Evolutionary conservation across 2,329 filamentous ascomycete species (phyloP).

Genomic region (Dothideomycetes sp.): DNA sequence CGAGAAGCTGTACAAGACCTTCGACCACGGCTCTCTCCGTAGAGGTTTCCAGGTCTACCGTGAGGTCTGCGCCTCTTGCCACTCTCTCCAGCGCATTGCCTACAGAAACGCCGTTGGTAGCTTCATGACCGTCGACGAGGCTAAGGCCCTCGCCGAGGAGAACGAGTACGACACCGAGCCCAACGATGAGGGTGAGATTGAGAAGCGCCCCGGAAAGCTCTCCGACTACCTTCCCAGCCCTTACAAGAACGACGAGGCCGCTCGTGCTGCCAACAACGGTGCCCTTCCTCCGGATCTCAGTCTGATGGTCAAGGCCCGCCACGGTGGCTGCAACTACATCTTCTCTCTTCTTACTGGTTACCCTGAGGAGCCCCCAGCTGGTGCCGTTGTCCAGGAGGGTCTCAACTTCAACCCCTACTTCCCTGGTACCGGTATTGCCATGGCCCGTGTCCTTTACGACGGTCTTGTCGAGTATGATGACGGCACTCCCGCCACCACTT

Average conservation of each 20-base stretch:
- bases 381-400: slow-evolving; percentile 72
- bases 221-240: slow-evolving; percentile 92
- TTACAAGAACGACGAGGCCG: slow-evolving; percentile 99
- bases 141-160: slow-evolving; percentile 93
- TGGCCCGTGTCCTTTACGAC: slow-evolving; percentile 97
- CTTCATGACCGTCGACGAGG: slow-evolving; percentile 93
- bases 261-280: slow-evolving; percentile 95
- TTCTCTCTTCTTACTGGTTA: slow-evolving; percentile 96
- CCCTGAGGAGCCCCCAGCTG: slow-evolving; percentile 89
- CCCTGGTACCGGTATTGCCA: slow-evolving; percentile 96
- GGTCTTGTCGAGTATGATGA: slow-evolving; percentile 98
- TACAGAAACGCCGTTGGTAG: slow-evolving; percentile 87
- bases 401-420: slow-evolving; percentile 99
- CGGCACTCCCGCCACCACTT: slow-evolving; percentile 83
- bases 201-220: slow-evolving; percentile 97
- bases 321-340: slow-evolving; percentile 98
- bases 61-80: slow-evolving; percentile 95
- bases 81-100: slow-evolving; percentile 88
- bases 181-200: slow-evolving; percentile 94
- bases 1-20: slow-evolving; percentile 84
- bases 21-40: slow-evolving; percentile 93
- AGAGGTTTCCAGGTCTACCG: slow-evolving; percentile 99
- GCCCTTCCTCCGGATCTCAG: slow-evolving; percentile 94
- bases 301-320: slow-evolving; percentile 93
- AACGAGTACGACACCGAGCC: slow-evolving; percentile 98